Evolutionary conservation across 805 yeast species (phyloP), one percentile per base, ranked within the genome.

Genomic region (Ogataea nakhonphanomensis): DNA sequence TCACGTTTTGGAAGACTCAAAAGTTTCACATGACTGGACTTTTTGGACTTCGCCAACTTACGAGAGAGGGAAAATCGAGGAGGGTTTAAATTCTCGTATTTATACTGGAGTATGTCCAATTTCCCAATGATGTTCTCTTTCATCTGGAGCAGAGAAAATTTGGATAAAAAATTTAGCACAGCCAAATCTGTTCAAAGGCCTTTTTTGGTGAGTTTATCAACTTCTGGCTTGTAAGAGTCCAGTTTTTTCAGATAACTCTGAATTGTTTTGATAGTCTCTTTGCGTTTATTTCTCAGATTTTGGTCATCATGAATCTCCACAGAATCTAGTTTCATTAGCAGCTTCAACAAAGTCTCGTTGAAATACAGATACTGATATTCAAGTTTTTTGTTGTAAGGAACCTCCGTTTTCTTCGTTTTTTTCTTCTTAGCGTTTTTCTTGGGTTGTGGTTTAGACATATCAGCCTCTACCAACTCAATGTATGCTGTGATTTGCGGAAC

Each of bases 311-410:
- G 69, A 8, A 66, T 67, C 5, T 61, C 62, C 25, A 85, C 67
- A 3, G 75, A 79, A 52, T 85, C 95, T 39, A 85, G 65, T 45
- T 71, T 76, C 70, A 84, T 71, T 49, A 84, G 60, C 46, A 81
- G 70, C 55, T 83, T 82, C 58, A 84, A 65, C 30, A 84, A 62
- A 70, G 74, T 73, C 58, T 84, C 95, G 51, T 79, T 82, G 57
- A 69, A 78, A 56, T 70, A 84, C 37, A 74, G 71, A 50, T 68
- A 71, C 53, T 74, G 73, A 57, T 77, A 81, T 43, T 45, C 40
- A 23, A 57, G 37, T n/a, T 46, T 51, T 12, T 61, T 59, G 25
- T 52, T 54, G 41, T 60, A 59, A 1, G 58, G 35, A 2, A 32
- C 36, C 8, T 26, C 37, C 8, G 10, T n/a, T 15, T 46, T 33